phyloP scores from a whole-genome alignment of 2,329 filamentous ascomycete genomes.

The Diaporthe nobilis region DNA sequence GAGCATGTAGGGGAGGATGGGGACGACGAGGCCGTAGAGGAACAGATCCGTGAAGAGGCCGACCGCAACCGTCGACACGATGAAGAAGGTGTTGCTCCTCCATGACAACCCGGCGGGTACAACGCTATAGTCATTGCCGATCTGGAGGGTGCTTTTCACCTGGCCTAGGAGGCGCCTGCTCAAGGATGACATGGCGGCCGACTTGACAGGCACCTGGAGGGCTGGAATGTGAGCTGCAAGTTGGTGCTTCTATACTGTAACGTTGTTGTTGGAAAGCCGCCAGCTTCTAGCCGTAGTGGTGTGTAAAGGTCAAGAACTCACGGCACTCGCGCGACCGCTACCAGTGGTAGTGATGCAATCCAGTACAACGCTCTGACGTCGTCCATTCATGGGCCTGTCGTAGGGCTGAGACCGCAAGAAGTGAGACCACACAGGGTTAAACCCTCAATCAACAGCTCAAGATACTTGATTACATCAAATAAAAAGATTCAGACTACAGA shows the following conservation, averaged over 20 bases:
- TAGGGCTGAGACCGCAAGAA: not conserved
- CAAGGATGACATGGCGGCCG: slow-evolving; percentile 18
- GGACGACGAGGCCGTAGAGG: slow-evolving; percentile 71
- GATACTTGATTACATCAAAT: not conserved
- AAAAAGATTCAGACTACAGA: not conserved
- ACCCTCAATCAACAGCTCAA: not conserved
- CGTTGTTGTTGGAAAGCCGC: not conserved
- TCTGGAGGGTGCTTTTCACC: slow-evolving; percentile 32
- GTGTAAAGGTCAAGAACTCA: too few relatives aligned
- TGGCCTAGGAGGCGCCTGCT: not conserved
- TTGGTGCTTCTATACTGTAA: not conserved
- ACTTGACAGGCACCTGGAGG: not conserved
- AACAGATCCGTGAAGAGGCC: slow-evolving; percentile 72
- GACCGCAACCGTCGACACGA: slow-evolving; percentile 68
- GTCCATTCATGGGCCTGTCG: not conserved
- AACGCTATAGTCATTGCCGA: slow-evolving; percentile 33
- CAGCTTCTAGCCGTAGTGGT: not conserved
- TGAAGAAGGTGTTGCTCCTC: slow-evolving; percentile 73
- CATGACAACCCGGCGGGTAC: slow-evolving; percentile 50
- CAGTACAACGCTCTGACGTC: not conserved
- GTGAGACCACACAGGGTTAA: not conserved
- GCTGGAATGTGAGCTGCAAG: not conserved
- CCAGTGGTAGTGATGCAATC: slow-evolving; percentile 4
- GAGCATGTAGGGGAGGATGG: slow-evolving; percentile 71
- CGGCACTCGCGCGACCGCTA: too few relatives aligned